These are phyloP conservation scores for Chrysanthemum seticuspe DNA, from an alignment of 129 eudicot species.

Conservation along the genomic window DNA sequence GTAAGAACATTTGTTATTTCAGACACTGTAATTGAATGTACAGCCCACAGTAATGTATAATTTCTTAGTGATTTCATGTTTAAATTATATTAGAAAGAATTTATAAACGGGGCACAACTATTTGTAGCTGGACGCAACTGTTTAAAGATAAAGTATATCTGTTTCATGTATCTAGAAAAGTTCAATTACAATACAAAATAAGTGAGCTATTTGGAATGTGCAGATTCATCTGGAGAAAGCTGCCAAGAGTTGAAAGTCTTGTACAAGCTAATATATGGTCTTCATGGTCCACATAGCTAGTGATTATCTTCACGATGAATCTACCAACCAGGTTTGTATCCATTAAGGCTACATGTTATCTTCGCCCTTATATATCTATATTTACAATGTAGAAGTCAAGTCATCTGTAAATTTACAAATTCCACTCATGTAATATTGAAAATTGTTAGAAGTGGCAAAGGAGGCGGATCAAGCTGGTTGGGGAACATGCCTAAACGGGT, in stretches of 20 bases:
- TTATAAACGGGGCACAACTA: too few relatives aligned
- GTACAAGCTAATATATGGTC: slow-evolving; percentile 93
- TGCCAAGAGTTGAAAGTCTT: slow-evolving; percentile 91
- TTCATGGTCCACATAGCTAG: slow-evolving; percentile 87
- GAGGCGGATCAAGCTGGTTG: too few relatives aligned
- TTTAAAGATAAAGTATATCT: slow-evolving; percentile 13
- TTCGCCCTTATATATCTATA: background rate
- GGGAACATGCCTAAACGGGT: too few relatives aligned
- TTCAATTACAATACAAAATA: background rate
- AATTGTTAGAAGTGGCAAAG: too few relatives aligned
- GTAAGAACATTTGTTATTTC: background rate
- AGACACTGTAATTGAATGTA: slow-evolving; percentile 15
- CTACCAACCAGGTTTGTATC: slow-evolving; percentile 57
- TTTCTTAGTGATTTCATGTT: slow-evolving; percentile 4
- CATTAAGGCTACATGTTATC: slow-evolving; percentile 18
- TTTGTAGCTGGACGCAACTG: background rate
- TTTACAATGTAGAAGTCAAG: too few relatives aligned
- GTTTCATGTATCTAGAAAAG: background rate
- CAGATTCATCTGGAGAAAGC: slow-evolving; percentile 84
- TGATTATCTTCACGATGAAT: slow-evolving; percentile 88
- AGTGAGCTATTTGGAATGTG: slow-evolving; percentile 19
- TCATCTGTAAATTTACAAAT: too few relatives aligned
- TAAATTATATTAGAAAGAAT: background rate
- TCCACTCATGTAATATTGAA: too few relatives aligned
- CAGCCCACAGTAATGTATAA: slow-evolving; percentile 1